Conservation (phyloP, 805 yeast species). For the Wickerhamiella dianesei region DNA sequence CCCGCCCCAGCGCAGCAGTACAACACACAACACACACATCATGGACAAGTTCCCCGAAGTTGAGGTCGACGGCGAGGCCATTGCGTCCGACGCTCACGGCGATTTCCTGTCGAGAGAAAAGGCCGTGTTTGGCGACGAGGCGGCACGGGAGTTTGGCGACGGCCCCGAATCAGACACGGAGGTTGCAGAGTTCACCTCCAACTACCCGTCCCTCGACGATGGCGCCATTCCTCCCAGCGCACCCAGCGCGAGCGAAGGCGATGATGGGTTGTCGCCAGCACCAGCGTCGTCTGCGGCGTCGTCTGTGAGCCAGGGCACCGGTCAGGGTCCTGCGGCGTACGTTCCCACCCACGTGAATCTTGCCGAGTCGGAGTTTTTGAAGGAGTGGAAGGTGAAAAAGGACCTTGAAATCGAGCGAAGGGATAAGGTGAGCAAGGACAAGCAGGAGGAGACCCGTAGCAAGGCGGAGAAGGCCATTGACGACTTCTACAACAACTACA, state of each 20-base stretch:
- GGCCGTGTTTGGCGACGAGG: constrained; percentile 32
- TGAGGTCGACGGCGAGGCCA: constrained; percentile 30
- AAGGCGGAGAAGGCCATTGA: constrained; percentile 76
- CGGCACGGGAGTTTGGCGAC: constrained; percentile 25
- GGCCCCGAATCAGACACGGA: constrained; percentile 11
- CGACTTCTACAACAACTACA: constrained; percentile 85
- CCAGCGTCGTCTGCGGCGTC: constrained; percentile 5
- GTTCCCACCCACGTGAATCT: constrained; percentile 20
- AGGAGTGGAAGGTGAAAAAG: constrained; percentile 73
- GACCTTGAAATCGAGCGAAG: constrained; percentile 66
- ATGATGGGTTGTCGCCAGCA: constrained; percentile 11
- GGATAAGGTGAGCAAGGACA: constrained; percentile 55
- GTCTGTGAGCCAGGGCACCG: constrained; percentile 2
- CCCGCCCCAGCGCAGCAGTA: no score
- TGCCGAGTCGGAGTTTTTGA: constrained; percentile 43
- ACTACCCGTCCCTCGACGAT: constrained; percentile 8
- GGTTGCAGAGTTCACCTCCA: constrained; percentile 4
- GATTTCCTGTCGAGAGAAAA: constrained; percentile 30
- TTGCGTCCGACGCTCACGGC: constrained; percentile 4
- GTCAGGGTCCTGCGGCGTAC: constrained; percentile 18
- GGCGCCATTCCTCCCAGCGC: constrained; percentile 1
- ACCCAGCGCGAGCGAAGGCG: constrained; percentile 4
- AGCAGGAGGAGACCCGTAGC: constrained; percentile 50
- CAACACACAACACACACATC: not conserved
- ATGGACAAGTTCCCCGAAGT: constrained; percentile 55